Evolutionary conservation across 805 yeast species (phyloP).

Genomic region (Cyberlindnera amylophila): DNA sequence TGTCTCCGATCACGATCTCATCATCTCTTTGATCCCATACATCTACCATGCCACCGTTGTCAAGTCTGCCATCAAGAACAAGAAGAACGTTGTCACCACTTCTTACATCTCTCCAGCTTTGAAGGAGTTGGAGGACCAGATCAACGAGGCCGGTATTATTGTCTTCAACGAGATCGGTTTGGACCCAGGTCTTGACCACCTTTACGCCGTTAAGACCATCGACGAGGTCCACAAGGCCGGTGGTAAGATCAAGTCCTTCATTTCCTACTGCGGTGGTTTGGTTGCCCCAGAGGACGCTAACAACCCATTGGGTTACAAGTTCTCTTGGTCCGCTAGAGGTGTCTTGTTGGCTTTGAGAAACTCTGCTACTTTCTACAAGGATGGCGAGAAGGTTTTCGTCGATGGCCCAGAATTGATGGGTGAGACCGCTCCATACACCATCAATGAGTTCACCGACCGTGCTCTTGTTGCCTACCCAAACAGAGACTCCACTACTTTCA

Average conservation of each 20-base stretch:
- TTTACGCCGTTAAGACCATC: constrained; percentile 96
- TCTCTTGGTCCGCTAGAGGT: constrained; percentile 99
- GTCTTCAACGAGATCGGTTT: constrained; percentile 99
- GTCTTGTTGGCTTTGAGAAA: constrained; percentile 93
- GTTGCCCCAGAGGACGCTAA: constrained; percentile 98
- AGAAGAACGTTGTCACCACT: constrained; percentile 89
- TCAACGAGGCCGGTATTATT: constrained; percentile 90
- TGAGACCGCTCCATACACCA: constrained; percentile 89
- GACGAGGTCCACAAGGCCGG: constrained; percentile 90
- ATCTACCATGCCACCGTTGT: constrained; percentile 91
- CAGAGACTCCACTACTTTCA: constrained; percentile 94
- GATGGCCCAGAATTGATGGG: constrained; percentile 91
- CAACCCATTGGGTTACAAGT: constrained; percentile 97
- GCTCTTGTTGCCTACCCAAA: constrained; percentile 89
- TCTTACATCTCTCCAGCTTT: constrained; percentile 95
- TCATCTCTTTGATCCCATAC: constrained; percentile 94
- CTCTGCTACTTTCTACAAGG: constrained; percentile 82
- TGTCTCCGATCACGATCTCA: constrained; percentile 75
- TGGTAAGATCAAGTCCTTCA: constrained; percentile 91
- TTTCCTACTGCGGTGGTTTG: constrained; percentile 97
- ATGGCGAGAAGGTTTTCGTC: constrained; percentile 77
- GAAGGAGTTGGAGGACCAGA: constrained; percentile 78
- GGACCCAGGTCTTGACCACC: constrained; percentile 98
- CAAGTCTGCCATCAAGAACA: constrained; percentile 84
- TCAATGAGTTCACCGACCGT: constrained; percentile 79